Conservation (phyloP, 257 asterid genomes). For the Ligustrum vulgare region DNA sequence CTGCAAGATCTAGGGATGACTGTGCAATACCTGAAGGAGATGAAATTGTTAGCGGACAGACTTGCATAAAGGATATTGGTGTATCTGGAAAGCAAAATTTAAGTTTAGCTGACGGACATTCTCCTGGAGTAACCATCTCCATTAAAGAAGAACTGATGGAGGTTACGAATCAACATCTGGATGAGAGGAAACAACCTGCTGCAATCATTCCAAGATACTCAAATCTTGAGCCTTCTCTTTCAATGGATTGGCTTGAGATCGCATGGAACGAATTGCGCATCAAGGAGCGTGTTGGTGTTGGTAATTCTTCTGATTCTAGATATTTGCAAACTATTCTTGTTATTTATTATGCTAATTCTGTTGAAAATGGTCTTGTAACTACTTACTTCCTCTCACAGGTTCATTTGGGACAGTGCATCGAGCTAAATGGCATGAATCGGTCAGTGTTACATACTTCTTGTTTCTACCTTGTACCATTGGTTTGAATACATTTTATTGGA, state of each 20-base stretch:
- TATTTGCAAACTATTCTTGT: slow-evolving; percentile 4
- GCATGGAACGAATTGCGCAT: slow-evolving; percentile 89
- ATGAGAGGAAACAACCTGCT: slow-evolving; percentile 35
- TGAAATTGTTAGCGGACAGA: slow-evolving; percentile 40
- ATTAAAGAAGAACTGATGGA: slow-evolving; percentile 40
- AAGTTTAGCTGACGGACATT: slow-evolving; percentile 42
- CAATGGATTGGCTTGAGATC: slow-evolving; percentile 98
- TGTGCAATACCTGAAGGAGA: slow-evolving; percentile 41
- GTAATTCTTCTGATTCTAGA: slow-evolving; percentile 36
- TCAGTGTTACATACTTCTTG: slow-evolving; percentile 39
- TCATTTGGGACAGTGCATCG: slow-evolving; percentile 99
- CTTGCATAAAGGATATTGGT: slow-evolving; percentile 50
- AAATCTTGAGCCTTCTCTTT: slow-evolving; percentile 84
- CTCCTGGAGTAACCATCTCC: slow-evolving; percentile 40
- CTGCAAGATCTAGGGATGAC: slow-evolving; percentile 22
- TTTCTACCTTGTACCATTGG: slow-evolving; percentile 14
- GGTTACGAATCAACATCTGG: slow-evolving; percentile 35
- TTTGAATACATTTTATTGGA: slow-evolving; percentile 6
- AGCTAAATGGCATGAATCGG: slow-evolving; percentile 99
- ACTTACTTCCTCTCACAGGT: slow-evolving; percentile 41
- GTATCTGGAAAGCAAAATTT: slow-evolving; percentile 42
- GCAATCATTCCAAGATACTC: slow-evolving; percentile 62
- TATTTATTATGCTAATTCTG: slow-evolving; percentile 5
- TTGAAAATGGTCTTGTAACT: slow-evolving; percentile 19
- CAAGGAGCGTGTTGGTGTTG: slow-evolving; percentile 94